Base-by-base conservation (phyloP, 2,329 filamentous ascomycete species). In the Lachnellula willkommii region DNA sequence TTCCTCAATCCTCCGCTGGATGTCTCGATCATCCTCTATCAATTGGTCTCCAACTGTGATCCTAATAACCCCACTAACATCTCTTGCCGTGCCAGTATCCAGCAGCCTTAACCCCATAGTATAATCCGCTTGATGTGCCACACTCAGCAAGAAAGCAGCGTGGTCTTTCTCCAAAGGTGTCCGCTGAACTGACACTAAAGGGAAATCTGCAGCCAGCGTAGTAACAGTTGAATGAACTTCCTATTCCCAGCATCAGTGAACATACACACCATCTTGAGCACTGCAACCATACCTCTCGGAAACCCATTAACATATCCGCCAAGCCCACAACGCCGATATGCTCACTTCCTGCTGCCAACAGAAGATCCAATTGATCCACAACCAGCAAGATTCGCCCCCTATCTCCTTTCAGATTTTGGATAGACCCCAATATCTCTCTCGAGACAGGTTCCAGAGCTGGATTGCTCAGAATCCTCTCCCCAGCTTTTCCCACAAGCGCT, bases 1-100 rank as follows among this genome's bases (percentile, higher is more conserved):
- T 64, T 89, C 79, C 61, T 79, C 79, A 1, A 75, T 65, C 22
- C 59, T 64, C 24, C 56, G 49, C n/a, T 55, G 55, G 15, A 74
- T 75, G 32, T 67, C 66, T 9, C 60, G 56, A 51, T 57, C 57
- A 52, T 57, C 58, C 43, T 63, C 66, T 24, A 67, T 69, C 24
- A 15, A 71, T 17, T 55, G 47, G 14, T 65, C 74, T 3, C 85
- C 85, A 46, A 79, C 77, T 17, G 88, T 92, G 50, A 94, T 78
- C 62, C 91, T 81, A 60, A 96, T 67, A 45, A 96, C 90, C 2
- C 93, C 93, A 72, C 89, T 95, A 35, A 97, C 89, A 72, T 96
- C 93, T 69, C 81, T 86, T 60, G 93, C 92, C n/a, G 85, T 85
- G 0, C 93, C 93, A 0, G 91, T 95, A 67, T 95, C 91, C 58